Evolutionary conservation across 176 grass and related monocot genomes (phyloP).

Genomic region (Oryza punctata): DNA sequence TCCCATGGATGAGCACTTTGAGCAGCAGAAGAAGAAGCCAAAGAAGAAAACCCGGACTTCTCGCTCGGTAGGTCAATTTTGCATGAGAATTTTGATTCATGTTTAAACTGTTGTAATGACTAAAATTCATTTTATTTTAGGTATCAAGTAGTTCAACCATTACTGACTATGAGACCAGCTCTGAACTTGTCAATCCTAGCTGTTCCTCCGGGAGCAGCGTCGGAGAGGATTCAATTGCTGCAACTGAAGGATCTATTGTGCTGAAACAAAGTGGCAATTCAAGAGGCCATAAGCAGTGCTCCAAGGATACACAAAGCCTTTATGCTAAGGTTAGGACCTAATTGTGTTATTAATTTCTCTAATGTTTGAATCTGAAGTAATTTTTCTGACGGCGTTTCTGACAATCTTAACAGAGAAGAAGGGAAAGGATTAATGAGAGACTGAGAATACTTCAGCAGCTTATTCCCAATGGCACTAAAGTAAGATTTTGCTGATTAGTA

Average conservation of each 20-base stretch:
- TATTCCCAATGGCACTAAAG: slow-evolving; percentile 53
- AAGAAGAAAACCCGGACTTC: background rate
- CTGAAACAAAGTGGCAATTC: slow-evolving; percentile 15
- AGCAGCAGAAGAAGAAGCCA: background rate
- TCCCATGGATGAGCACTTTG: slow-evolving; percentile 12
- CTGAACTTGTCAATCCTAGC: background rate
- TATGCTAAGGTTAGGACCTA: slow-evolving; percentile 41
- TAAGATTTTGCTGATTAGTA: background rate
- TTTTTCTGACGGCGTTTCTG: slow-evolving; percentile 20
- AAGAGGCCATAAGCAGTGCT: slow-evolving; percentile 13
- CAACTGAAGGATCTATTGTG: slow-evolving; percentile 12
- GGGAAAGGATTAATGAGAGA: slow-evolving; percentile 48
- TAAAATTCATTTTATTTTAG: background rate
- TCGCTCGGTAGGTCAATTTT: slow-evolving; percentile 35
- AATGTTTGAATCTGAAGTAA: background rate
- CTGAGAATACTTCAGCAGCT: slow-evolving; percentile 36
- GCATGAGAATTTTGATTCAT: background rate
- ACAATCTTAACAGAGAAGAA: slow-evolving; percentile 39
- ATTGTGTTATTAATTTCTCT: background rate
- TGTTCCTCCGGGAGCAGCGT: slow-evolving; percentile 31
- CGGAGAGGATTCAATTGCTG: slow-evolving; percentile 28
- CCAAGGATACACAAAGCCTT: slow-evolving; percentile 35
- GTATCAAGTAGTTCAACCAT: background rate
- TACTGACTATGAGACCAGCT: background rate
- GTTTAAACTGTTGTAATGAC: background rate